Evolutionary conservation across 2,329 filamentous ascomycete species (phyloP), one percentile per base, ranked within the genome.

Genomic region (Penicillium sp.): DNA sequence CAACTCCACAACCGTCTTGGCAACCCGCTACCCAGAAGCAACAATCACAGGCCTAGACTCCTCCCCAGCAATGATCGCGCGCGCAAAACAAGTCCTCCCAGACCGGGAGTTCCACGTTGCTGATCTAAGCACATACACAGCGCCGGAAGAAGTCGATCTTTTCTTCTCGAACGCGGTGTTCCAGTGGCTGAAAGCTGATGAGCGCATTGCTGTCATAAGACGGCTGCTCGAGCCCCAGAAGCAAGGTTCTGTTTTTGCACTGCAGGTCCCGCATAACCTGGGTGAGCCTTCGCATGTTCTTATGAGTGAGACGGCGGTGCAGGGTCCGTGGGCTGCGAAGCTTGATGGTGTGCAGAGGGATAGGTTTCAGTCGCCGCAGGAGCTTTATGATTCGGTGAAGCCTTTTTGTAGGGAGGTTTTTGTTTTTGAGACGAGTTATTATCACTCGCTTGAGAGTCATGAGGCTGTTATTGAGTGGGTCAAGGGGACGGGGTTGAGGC

Each of bases 391-490:
- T 52, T 72, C 72, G 1, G 63, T 86, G 2, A 70, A 67, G 0
- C 76, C 76, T 16, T 49, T 78, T 2, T 77, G 75, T 49, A 60
- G 67, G 0, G 61, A 59, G 2, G 72, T 86, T 2, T 71, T 83
- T 57, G 65, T 85, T 1, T 86, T 82, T 79, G 75, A 79, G 40
- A 81, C 80, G 1, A 65, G 69, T 38, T 86, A 86, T 57, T 70
- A 78, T 26, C 83, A 85, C 64, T 66, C 77, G 0, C 63, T 85
- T 53, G 70, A 75, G 2, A 74, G 72, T 19, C 80, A 80, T 18
- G 57, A 67, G 11, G 78, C 74, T 1, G 79, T 86, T 39, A 78
- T 85, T 6, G 82, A 84, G 65, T 86, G 83, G 83, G 79, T 85
- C 3, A 80, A 78, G 58, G 79, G 81, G 0, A 84, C 81, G 0